Percentiles rank a stretch among this genome's conserved stretches.
Conservation (phyloP, 257 asterid species). For the Nicotiana otophora region DNA sequence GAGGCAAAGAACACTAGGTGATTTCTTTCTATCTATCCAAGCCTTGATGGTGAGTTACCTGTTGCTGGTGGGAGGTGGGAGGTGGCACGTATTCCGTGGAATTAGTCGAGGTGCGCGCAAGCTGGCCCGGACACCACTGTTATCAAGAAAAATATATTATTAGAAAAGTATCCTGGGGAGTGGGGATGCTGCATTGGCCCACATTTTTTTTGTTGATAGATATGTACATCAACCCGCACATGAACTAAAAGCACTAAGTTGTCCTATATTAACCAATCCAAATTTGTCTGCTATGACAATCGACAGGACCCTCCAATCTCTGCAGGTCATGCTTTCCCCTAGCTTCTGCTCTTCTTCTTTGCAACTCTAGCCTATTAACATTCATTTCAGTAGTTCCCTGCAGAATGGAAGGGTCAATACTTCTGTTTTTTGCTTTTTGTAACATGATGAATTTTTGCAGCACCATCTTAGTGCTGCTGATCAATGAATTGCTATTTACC, state of each 20-base stretch:
- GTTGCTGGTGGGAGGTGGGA: too few species aligned
- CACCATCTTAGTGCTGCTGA: background rate
- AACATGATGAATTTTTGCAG: background rate
- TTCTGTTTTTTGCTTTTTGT: background rate
- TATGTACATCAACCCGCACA: background rate
- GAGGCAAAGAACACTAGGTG: too few species aligned
- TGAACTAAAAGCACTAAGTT: background rate
- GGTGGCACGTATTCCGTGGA: too few species aligned
- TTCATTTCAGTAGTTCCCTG: background rate
- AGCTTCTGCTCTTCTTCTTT: background rate
- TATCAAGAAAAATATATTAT: background rate
- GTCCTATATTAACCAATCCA: background rate
- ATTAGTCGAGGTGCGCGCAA: too few species aligned
- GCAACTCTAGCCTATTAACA: background rate
- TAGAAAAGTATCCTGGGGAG: background rate
- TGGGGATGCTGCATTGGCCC: background rate
- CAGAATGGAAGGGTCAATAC: background rate
- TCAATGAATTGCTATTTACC: background rate
- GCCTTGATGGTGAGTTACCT: too few species aligned
- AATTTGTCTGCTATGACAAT: background rate
- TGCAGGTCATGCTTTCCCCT: background rate
- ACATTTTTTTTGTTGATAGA: background rate
- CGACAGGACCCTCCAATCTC: background rate
- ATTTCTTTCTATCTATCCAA: too few species aligned
- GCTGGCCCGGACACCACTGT: too few species aligned